Percentiles rank a stretch among this genome's conserved stretches.
phyloP scores from a whole-genome alignment of 2,329 filamentous ascomycete species.

The Arachnopeziza araneosa region DNA sequence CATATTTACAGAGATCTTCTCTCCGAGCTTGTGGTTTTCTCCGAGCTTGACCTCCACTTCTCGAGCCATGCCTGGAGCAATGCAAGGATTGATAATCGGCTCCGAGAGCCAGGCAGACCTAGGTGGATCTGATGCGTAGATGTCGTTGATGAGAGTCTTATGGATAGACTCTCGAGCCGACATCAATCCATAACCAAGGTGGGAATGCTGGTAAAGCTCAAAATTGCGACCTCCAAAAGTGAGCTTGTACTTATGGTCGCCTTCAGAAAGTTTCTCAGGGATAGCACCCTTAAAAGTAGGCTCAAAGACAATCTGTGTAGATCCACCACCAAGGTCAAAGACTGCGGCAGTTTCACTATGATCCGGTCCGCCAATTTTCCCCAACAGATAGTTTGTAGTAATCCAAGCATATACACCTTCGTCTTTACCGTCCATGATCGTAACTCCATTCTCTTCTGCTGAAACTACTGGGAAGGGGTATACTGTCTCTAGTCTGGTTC shows the following conservation, averaged over 20 bases:
- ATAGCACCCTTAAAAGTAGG: constrained; percentile 82
- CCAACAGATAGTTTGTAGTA: constrained; percentile 95
- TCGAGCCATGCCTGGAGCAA: constrained; percentile 72
- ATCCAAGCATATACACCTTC: constrained; percentile 99
- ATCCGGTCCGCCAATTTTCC: constrained; percentile 92
- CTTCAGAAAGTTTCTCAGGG: constrained; percentile 77
- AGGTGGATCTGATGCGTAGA: constrained; percentile 56
- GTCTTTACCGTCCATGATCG: constrained; percentile 96
- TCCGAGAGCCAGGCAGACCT: constrained; percentile 63
- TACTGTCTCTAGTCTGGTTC: constrained; percentile 73
- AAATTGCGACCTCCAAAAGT: constrained; percentile 88
- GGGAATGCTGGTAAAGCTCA: constrained; percentile 94
- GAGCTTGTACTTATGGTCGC: constrained; percentile 93
- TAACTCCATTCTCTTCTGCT: constrained; percentile 76
- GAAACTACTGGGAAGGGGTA: constrained; percentile 95
- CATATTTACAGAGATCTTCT: constrained; percentile 71
- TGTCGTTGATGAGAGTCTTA: constrained; percentile 64
- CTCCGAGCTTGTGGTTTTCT: constrained; percentile 59
- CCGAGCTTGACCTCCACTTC: constrained; percentile 67
- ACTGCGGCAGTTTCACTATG: constrained; percentile 86
- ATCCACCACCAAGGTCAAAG: constrained; percentile 93
- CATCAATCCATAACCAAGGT: constrained; percentile 96
- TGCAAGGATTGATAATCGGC: constrained; percentile 78
- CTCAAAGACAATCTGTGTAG: constrained; percentile 97
- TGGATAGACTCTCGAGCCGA: constrained; percentile 85